Evolutionary conservation across 352 stramenopile genomes (phyloP).

Genomic region (Phytophthora multivora): DNA sequence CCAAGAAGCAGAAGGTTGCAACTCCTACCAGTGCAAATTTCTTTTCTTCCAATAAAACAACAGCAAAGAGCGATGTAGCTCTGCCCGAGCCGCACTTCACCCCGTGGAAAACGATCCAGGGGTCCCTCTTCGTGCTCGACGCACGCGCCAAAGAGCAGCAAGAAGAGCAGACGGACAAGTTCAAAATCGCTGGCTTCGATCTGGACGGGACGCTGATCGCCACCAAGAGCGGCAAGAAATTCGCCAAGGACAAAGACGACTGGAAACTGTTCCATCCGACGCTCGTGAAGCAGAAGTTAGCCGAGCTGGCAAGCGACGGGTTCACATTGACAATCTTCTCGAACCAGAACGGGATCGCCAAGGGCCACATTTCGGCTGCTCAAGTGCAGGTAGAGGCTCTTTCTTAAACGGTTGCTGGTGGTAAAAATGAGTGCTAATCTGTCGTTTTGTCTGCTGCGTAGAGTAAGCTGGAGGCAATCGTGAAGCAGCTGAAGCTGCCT

Average conservation of each 20-base stretch:
- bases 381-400: constrained; percentile 62
- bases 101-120: constrained; percentile 48
- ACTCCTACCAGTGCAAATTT: constrained; percentile 1
- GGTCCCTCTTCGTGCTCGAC: constrained; percentile 59
- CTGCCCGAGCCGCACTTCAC: constrained; percentile 36
- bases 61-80: background rate
- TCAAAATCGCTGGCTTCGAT: constrained; percentile 83
- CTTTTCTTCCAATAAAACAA: constrained; percentile 1
- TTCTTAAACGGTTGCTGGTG: constrained; percentile 1
- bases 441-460: constrained; percentile 27
- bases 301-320: constrained; percentile 45
- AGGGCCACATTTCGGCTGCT: constrained; percentile 61
- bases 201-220: constrained; percentile 83
- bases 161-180: background rate
- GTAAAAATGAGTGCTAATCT: constrained; percentile 1
- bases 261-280: constrained; percentile 81
- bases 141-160: constrained; percentile 31
- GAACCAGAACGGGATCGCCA: constrained; percentile 86
- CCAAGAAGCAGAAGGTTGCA: constrained; percentile 27
- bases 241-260: constrained; percentile 65
- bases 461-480: constrained; percentile 72
- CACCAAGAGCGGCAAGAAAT: constrained; percentile 87
- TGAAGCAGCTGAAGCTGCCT: constrained; percentile 61
- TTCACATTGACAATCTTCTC: constrained; percentile 78
- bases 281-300: constrained; percentile 55